Evolutionary conservation across 2,329 filamentous ascomycete species (phyloP), one percentile per base, ranked within the genome.

Genomic region (Mycocentrospora acerina): DNA sequence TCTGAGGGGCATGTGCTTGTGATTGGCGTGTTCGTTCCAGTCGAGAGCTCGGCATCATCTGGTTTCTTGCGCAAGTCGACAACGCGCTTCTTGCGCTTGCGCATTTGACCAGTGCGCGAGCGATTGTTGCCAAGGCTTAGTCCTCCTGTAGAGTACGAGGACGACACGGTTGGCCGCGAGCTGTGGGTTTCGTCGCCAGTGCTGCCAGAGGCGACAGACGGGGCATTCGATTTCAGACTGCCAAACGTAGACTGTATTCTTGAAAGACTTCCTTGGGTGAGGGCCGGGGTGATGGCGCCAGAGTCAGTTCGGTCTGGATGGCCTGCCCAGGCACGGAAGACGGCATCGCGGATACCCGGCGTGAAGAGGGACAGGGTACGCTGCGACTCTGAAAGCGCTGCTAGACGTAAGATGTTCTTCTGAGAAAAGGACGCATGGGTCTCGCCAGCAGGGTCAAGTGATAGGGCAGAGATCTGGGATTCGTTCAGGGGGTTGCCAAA

Each of bases 341-440:
- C 85, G 4, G 88, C 88, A 66, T 97, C 89, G 35, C 82, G 77
- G 42, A 97, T 91, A n/a, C 85, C 82, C 0, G 91, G 90, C 1
- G 91, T 96, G 62, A 95, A 95, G 0, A 97, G 74, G 4, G 90
- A 95, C 24, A 97, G 71, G 0, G 93, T 97, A 32, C 88, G 83
- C 57, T 97, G 90, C 2, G 90, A 95, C 59, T 95, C 86, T 4
- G 82, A 90, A 40, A 98, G 73, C 1, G 88, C 81, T 16, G 86
- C 88, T 10, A 98, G 75, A 34, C 88, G 85, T 16, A 95, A 71
- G 25, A 97, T 74, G 57, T 95, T 97, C 77, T 95, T 95, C 61
- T 95, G 89, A 0, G 91, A 97, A 65, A 98, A 97, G 5, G 95
- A 78, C 0, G 89, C 90, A 64, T 95, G 89, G 14, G 86, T 81